Conservation (phyloP, 2,329 filamentous ascomycete species). For the Ramularia endophylla region DNA sequence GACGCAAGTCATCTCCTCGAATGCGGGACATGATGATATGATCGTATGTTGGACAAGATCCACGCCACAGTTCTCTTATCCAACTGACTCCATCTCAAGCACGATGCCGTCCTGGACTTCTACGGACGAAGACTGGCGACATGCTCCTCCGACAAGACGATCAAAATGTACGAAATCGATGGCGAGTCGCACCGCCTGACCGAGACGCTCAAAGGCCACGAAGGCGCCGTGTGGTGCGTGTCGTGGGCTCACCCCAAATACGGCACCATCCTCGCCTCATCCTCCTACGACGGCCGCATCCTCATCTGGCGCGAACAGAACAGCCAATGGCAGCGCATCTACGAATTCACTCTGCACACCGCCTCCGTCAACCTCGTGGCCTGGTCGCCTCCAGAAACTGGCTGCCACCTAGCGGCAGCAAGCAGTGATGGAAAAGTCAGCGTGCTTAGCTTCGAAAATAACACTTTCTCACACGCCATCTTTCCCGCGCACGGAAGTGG, state of each 20-base stretch:
- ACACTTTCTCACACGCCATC: slow-evolving; percentile 80
- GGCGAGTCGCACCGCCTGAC: slow-evolving; percentile 82
- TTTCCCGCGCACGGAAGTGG: slow-evolving; percentile 91
- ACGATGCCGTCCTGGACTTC: slow-evolving; percentile 98
- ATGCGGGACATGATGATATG: slow-evolving; percentile 96
- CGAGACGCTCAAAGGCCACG: slow-evolving; percentile 96
- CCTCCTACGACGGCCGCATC: slow-evolving; percentile 95
- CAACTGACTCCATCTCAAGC: slow-evolving; percentile 57
- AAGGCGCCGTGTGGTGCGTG: slow-evolving; percentile 96
- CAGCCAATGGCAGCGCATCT: slow-evolving; percentile 64
- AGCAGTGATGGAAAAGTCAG: slow-evolving; percentile 90
- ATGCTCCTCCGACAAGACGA: slow-evolving; percentile 95
- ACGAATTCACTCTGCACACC: slow-evolving; percentile 89
- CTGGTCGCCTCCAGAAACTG: slow-evolving; percentile 95
- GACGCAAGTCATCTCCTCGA: slow-evolving; percentile 70
- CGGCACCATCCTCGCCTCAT: slow-evolving; percentile 93
- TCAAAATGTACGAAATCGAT: slow-evolving; percentile 99
- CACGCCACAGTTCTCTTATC: neutral
- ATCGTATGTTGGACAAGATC: slow-evolving; percentile 69
- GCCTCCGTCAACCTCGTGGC: slow-evolving; percentile 94
- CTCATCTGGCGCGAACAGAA: slow-evolving; percentile 93
- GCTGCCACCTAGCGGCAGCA: slow-evolving; percentile 89
- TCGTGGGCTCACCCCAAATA: slow-evolving; percentile 99
- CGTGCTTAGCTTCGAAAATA: slow-evolving; percentile 95
- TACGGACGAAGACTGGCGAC: slow-evolving; percentile 94